Conservation (phyloP, 2,329 filamentous ascomycete species). For the Cytospora chrysosperma region DNA sequence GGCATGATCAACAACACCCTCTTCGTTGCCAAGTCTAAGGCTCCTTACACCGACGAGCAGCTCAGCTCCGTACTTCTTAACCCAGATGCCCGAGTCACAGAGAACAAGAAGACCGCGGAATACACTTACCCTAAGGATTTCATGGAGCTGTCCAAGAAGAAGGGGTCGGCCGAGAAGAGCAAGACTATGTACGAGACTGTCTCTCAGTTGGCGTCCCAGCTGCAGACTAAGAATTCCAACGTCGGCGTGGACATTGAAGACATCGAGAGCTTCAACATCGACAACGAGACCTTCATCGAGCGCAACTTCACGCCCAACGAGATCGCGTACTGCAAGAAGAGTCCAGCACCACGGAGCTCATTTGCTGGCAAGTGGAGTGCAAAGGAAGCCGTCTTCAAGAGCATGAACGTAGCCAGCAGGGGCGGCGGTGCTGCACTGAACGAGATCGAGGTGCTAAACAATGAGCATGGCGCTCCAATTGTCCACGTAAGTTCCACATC, state of each 20-base stretch:
- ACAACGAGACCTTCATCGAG: conserved; percentile 90
- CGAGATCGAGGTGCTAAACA: conserved; percentile 89
- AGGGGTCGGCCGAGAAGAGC: conserved; percentile 43
- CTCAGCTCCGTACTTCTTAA: conserved; percentile 89
- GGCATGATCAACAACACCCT: conserved; percentile 96
- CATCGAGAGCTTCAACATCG: conserved; percentile 82
- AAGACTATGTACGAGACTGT: conserved; percentile 73
- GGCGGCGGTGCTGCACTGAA: conserved; percentile 87
- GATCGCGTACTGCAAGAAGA: conserved; percentile 80
- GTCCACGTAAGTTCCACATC: conserved; percentile 67
- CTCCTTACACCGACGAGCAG: conserved; percentile 87
- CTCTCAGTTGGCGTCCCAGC: conserved; percentile 69
- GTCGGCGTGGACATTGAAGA: conserved; percentile 94
- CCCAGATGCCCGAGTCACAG: conserved; percentile 79
- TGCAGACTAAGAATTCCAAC: conserved; percentile 66
- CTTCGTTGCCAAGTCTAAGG: conserved; percentile 91
- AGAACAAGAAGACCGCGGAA: conserved; percentile 83
- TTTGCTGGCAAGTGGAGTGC: conserved; percentile 96
- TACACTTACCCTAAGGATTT: conserved; percentile 71
- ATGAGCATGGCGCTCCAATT: conserved; percentile 77
- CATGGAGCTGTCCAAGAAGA: conserved; percentile 62
- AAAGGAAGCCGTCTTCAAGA: conserved; percentile 99
- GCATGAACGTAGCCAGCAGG: conserved; percentile 79
- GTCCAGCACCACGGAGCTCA: conserved; percentile 78
- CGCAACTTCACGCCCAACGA: conserved; percentile 90